Evolutionary conservation across 108 stramenopile genomes (phyloP).

Genomic region (Mayamaea pseudoterrestris): DNA sequence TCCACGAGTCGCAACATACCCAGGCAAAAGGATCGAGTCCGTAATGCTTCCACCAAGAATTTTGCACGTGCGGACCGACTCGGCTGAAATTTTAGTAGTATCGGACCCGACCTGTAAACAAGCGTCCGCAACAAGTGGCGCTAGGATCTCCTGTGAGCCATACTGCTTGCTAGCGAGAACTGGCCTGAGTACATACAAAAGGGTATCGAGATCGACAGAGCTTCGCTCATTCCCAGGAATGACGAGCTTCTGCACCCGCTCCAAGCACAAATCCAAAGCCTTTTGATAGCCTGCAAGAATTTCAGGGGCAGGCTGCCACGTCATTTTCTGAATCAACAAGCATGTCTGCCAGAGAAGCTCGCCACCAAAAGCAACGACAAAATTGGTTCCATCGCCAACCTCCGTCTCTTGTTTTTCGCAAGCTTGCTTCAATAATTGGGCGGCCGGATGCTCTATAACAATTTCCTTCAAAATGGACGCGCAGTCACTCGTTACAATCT

Average conservation of each 20-base stretch:
- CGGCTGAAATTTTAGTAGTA: slow-evolving; percentile 52
- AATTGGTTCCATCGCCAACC: slow-evolving; percentile 93
- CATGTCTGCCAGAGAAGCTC: slow-evolving; percentile 80
- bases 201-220: slow-evolving; percentile 32
- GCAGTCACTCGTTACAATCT: slow-evolving; percentile 95
- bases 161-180: slow-evolving; percentile 90
- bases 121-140: slow-evolving; percentile 89
- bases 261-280: slow-evolving; percentile 55
- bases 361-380: slow-evolving; percentile 88
- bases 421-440: slow-evolving; percentile 89
- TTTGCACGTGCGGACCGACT: slow-evolving; percentile 92
- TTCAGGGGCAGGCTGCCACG: slow-evolving; percentile 80
- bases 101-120: slow-evolving; percentile 70
- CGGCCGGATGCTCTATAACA: slow-evolving; percentile 97
- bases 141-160: slow-evolving; percentile 69
- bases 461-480: slow-evolving; percentile 92
- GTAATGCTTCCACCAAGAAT: slow-evolving; percentile 81
- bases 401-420: slow-evolving; percentile 89
- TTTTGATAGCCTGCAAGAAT: slow-evolving; percentile 82
- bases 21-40: slow-evolving; percentile 77
- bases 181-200: slow-evolving; percentile 54
- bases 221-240: slow-evolving; percentile 43
- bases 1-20: slow-evolving; percentile 86
- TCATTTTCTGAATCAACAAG: slow-evolving; percentile 80
- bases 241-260: slow-evolving; percentile 43